Base-by-base conservation (phyloP, 163 green algal genomes). In the Prototheca wickerhamii region DNA sequence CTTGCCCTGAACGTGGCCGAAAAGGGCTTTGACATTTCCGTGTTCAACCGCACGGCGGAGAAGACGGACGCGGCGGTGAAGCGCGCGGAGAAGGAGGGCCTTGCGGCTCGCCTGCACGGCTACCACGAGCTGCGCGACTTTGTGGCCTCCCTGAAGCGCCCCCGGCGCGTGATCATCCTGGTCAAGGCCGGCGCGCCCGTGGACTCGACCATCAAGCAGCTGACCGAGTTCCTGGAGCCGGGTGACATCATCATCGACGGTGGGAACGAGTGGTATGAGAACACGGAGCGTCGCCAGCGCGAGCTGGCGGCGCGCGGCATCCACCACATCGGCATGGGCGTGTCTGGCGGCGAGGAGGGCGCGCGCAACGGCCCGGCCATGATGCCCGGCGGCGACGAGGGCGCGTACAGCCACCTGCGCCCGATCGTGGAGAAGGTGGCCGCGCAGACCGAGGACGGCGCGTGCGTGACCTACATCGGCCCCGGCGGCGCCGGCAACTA, bases 191-290 rank as follows among this genome's bases (percentile, higher is more conserved):
- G 93, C 20, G 77, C 85, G 6, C 87, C 93, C 15, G 93, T 98
- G 29, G 93, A 99, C 65, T 61, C 83, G 35, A 97, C 91, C 17
- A 96, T 99, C 29, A 79, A 89, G 20, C 57, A 46, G 29, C 83
- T 99, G 54, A 65, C 79, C 23, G 55, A 94, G 73, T 84, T 86
- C 71, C 79, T 99, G 78, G 93, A 98, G 79, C 70, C 83, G 2
- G 94, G 90, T 12, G 93, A 99, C 78, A 91, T 94, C 71, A 98
- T 99, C 75, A 95, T 99, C 61, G 93, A 98, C 67, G 92, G 92
- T 34, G 92, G 92, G 58, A 98, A 98, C 68, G 92, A 97, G 63
- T 98, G 92, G 88, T 98, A 98, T 63, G 87, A 98, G 81, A 98
- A 99, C 85, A 98, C 93, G 4, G 91, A 98, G 82, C 79, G 82